Evolutionary conservation across 768 basidiomycete genomes (phyloP).

Genomic region (Crassisporium funariophilum): DNA sequence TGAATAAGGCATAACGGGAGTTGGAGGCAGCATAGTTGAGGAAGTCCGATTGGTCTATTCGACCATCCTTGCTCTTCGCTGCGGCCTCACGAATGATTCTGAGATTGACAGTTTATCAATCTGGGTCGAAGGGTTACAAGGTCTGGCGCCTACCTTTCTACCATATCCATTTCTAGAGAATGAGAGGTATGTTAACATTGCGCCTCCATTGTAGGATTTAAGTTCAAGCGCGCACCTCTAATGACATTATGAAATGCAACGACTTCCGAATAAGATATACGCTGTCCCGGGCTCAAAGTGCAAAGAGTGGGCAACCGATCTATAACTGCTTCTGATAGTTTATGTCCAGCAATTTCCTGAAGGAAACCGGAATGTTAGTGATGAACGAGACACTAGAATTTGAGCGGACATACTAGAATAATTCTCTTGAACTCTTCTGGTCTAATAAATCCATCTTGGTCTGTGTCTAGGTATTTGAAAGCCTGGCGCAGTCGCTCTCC

Average conservation of each 20-base stretch:
- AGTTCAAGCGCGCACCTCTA: constrained; percentile 55
- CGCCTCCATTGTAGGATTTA: background rate
- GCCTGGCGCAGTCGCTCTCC: constrained; percentile 97
- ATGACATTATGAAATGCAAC: constrained; percentile 97
- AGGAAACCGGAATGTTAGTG: constrained; percentile 5
- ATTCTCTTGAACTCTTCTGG: constrained; percentile 95
- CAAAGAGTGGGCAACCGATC: constrained; percentile 92
- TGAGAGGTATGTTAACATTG: too few relatives aligned
- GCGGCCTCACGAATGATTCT: constrained; percentile 91
- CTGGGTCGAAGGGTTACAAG: background rate
- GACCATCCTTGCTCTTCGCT: constrained; percentile 88
- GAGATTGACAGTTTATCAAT: constrained; percentile 9
- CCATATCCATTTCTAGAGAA: constrained; percentile 88
- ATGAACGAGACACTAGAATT: background rate
- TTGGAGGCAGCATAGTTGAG: constrained; percentile 82
- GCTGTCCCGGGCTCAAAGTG: constrained; percentile 83
- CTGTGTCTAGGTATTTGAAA: constrained; percentile 87
- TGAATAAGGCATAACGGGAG: constrained; percentile 93
- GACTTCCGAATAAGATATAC: constrained; percentile 96
- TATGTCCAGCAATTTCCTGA: constrained; percentile 96
- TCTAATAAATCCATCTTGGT: constrained; percentile 91
- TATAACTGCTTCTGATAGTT: constrained; percentile 91
- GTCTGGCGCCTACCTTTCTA: constrained; percentile 65
- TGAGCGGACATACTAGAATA: constrained; percentile 69
- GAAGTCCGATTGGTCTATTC: constrained; percentile 96